Evolutionary conservation across 2,329 filamentous ascomycete species (phyloP), one percentile per base, ranked within the genome.

Genomic region (Stagonosporopsis cucurbitacearum): DNA sequence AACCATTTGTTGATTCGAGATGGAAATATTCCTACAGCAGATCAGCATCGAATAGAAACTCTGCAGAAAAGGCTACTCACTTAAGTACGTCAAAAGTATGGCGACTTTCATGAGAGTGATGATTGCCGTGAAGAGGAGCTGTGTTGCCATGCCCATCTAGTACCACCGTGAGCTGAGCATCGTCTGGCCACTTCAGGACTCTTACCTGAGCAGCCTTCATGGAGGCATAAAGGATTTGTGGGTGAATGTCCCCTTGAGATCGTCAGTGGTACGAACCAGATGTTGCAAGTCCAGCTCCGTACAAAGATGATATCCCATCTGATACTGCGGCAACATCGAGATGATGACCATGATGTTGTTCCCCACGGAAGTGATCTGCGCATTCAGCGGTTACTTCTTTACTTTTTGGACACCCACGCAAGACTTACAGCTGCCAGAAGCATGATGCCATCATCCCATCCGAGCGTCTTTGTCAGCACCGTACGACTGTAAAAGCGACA

Each of bases 401-500:
- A 1, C 25, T 15, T 33, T 13, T n/a, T 4, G 4, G 6, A 13
- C 13, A 4, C 3, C 3, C 4, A 2, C 1, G 6, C n/a, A n/a
- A 20, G 4, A 63, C 65, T 61, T 57, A 68, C 65, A 25, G 65
- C 59, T 39, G 69, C 69, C 6, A 63, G 19, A 7, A 66, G 43
- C 69, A 71, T 71, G n/a, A 64, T 53, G 54, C 66, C 67, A 51
- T 71, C 69, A 43, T 71, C 70, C 63, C 59, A 66, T 2, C 68
- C 68, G 7, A 73, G 48, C 8, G 68, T 66, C 32, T 54, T 51
- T 1, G 70, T 59, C 13, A 67, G 45, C 2, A 67, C 62, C 13
- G 67, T 64, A 25, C 69, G 66, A 22, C 69, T 68, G 46, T 69
- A 67, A 17, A 68, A 58, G 0, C 65, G 62, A 57, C 62, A 66